Conservation (phyloP, 208 protist species). For the Crithidia acanthocephali region DNA sequence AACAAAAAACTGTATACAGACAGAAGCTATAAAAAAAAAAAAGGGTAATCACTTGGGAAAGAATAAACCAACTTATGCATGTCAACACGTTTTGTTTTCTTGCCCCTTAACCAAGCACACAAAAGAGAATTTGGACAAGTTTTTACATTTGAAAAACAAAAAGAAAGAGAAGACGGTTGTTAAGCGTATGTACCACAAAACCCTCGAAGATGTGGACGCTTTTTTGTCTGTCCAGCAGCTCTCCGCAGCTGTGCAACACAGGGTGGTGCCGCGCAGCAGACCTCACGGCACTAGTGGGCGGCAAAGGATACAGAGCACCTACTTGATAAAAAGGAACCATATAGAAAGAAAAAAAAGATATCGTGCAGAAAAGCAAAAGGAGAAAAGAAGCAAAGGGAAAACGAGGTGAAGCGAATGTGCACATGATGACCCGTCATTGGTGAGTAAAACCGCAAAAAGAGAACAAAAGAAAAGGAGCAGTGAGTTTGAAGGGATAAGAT, state of each 20-base stretch:
- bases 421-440: neutral
- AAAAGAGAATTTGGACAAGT: neutral
- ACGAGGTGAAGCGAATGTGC: neutral
- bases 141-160: neutral
- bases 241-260: neutral
- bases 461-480: conserved; percentile 3
- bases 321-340: neutral
- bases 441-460: neutral
- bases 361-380: neutral
- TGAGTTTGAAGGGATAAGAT: no score
- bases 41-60: neutral
- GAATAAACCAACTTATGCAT: conserved; percentile 4
- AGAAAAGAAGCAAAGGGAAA: neutral
- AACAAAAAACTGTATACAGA: neutral
- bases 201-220: no score
- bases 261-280: neutral
- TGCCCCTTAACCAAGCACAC: neutral
- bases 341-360: no score
- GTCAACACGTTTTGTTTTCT: neutral
- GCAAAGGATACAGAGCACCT: neutral
- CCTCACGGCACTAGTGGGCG: neutral
- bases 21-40: conserved; percentile 1
- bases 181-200: no score
- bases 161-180: no score
- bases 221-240: no score